phyloP scores from a whole-genome alignment of 78 protist species.

The Chrysochromulina parva region DNA sequence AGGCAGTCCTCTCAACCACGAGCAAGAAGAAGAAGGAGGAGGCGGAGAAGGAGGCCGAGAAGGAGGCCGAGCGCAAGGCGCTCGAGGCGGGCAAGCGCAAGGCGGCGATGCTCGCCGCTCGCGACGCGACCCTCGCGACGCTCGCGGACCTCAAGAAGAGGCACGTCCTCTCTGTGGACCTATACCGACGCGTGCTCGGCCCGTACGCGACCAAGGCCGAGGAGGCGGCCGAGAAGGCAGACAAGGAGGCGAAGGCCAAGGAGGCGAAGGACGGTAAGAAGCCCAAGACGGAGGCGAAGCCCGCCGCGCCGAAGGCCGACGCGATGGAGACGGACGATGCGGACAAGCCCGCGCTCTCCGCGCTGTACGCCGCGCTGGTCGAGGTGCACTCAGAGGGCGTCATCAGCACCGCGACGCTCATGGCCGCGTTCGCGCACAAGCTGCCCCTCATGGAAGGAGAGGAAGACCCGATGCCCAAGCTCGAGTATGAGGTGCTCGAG shows the following conservation, averaged over 20 bases:
- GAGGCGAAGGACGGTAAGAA: too few species aligned
- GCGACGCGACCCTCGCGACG: too few species aligned
- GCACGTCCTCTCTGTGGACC: too few species aligned
- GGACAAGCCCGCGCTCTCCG: background rate
- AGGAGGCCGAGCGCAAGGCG: conserved; percentile 39
- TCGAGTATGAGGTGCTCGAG: conserved; percentile 55
- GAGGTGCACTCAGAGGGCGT: background rate
- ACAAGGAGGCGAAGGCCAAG: too few species aligned
- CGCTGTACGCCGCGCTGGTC: background rate
- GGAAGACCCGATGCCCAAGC: background rate
- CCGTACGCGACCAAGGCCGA: too few species aligned
- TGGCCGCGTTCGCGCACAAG: background rate
- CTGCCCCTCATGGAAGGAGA: conserved; percentile 8
- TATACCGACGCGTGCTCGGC: too few species aligned
- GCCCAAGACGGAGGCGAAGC: too few species aligned
- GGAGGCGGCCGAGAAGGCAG: too few species aligned
- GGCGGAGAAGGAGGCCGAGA: conserved; percentile 13
- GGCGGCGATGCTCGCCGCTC: conserved; percentile 7
- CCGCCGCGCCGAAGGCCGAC: background rate
- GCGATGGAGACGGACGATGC: background rate
- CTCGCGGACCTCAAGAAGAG: too few species aligned
- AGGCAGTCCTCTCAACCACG: background rate
- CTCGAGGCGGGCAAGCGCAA: background rate
- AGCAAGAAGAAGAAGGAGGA: conserved; percentile 58
- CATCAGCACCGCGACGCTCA: background rate